Evolutionary conservation across 805 yeast genomes (phyloP), one percentile per base, ranked within the genome.

Genomic region (Lachancea mirantina): DNA sequence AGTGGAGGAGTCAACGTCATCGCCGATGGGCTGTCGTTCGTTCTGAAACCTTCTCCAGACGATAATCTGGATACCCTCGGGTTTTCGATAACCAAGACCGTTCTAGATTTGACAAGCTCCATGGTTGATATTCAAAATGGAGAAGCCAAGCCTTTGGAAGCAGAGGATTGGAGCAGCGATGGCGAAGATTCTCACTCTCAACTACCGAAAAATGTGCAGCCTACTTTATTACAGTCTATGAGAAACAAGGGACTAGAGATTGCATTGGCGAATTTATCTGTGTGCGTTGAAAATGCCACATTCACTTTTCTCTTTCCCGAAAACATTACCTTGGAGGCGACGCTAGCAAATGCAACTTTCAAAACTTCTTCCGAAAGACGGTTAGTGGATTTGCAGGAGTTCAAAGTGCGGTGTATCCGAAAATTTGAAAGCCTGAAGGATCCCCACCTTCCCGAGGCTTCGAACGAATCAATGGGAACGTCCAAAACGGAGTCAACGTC

Each of bases 401-500:
- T 33, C 6, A 9, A 14, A 17, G 5, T 33, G 11, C 6, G 8
- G 6, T 23, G 21, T 27, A 7, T n/a, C 17, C n/a, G n/a, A n/a
- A n/a, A n/a, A n/a, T n/a, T n/a, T n/a, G n/a, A n/a, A n/a, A n/a
- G n/a, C n/a, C n/a, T n/a, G n/a, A n/a, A n/a, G n/a, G n/a, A n/a
- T n/a, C n/a, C n/a, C n/a, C n/a, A n/a, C n/a, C n/a, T n/a, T n/a
- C n/a, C n/a, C n/a, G n/a, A n/a, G n/a, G n/a, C n/a, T n/a, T n/a
- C n/a, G n/a, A n/a, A n/a, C n/a, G n/a, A n/a, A n/a, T n/a, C n/a
- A n/a, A n/a, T n/a, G n/a, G n/a, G n/a, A n/a, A n/a, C n/a, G 49
- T 75, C 89, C 1, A 78, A 74, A 34, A 76, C 72, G 31, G 81
- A 78, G 35, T 80, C 84, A 1, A 68, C 75, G 28, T 76, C 87